Percentiles rank a stretch among this genome's conserved stretches.
Evolutionary conservation across 441 rosid species (phyloP).

Genomic region (Croton laevigatus): DNA sequence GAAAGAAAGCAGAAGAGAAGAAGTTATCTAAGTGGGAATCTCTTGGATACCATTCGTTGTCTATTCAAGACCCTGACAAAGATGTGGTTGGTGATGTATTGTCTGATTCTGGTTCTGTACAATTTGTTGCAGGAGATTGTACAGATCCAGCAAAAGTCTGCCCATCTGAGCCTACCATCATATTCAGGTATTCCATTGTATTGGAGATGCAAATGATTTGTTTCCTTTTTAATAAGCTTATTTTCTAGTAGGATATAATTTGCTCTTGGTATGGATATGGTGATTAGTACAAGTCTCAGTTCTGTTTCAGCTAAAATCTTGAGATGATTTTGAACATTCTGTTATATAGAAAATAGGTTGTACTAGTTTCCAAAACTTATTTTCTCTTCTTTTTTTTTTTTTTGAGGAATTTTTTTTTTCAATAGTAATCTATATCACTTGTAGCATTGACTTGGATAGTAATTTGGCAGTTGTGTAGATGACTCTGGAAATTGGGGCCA

Average conservation of each 20-base stretch:
- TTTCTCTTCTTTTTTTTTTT: too few species aligned
- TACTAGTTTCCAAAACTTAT: neutral
- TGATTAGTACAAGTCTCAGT: neutral
- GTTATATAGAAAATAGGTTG: neutral
- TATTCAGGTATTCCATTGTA: conserved; percentile 59
- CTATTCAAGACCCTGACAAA: conserved; percentile 51
- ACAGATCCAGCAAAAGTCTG: conserved; percentile 61
- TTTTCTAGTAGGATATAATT: too few species aligned
- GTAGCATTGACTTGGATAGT: conserved; percentile 1
- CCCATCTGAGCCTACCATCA: conserved; percentile 63
- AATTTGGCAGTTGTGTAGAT: conserved; percentile 67
- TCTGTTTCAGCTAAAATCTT: neutral
- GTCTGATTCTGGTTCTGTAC: conserved; percentile 58
- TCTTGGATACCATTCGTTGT: conserved; percentile 67
- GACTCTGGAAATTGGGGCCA: conserved; percentile 91
- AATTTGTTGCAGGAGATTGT: conserved; percentile 84
- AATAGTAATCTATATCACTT: neutral
- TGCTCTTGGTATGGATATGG: neutral
- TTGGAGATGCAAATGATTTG: neutral
- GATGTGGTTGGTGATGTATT: conserved; percentile 44
- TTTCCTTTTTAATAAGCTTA: neutral
- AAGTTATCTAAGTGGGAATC: conserved; percentile 73
- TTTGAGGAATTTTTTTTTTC: neutral
- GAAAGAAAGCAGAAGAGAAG: conserved; percentile 69
- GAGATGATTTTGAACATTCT: conserved; percentile 3